A percentile compares a stretch with the other conserved stretches of the same genome.
Conservation (phyloP, 805 yeast species). For the Saturnispora quitensis region DNA sequence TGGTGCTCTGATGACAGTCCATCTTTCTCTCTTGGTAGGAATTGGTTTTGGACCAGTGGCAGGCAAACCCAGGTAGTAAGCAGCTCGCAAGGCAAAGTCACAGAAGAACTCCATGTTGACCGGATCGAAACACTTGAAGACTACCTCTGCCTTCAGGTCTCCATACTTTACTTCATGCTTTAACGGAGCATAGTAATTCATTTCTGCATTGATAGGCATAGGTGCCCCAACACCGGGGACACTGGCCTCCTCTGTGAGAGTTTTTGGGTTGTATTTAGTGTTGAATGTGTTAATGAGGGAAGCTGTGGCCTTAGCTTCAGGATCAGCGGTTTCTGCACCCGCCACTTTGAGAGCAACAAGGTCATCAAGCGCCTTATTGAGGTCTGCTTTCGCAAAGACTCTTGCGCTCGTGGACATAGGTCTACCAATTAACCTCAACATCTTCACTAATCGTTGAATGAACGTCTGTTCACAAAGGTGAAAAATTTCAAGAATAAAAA, state of each 20-base stretch:
- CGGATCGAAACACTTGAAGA: conserved; percentile 61
- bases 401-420: not conserved
- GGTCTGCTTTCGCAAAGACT: conserved; percentile 3
- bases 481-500: not conserved
- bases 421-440: not conserved
- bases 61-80: conserved; percentile 84
- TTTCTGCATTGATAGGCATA: conserved; percentile 75
- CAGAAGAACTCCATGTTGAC: conserved; percentile 65
- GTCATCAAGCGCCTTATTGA: conserved; percentile 21
- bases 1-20: conserved; percentile 91
- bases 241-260: conserved; percentile 27
- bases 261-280: conserved; percentile 30
- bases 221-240: conserved; percentile 39
- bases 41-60: conserved; percentile 62
- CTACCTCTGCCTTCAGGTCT: conserved; percentile 67
- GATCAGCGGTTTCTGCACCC: conserved; percentile 11
- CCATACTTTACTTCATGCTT: conserved; percentile 60
- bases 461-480: not conserved
- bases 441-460: not conserved
- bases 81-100: conserved; percentile 85
- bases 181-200: conserved; percentile 74
- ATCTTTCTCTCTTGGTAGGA: conserved; percentile 68
- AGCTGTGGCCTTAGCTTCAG: conserved; percentile 16
- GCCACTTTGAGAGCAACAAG: conserved; percentile 14
- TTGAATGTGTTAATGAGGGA: conserved; percentile 21